Percentiles rank a stretch among this genome's conserved stretches.
Conservation (phyloP, 169 alveolate genomes). For the Plasmodium coatneyi region DNA sequence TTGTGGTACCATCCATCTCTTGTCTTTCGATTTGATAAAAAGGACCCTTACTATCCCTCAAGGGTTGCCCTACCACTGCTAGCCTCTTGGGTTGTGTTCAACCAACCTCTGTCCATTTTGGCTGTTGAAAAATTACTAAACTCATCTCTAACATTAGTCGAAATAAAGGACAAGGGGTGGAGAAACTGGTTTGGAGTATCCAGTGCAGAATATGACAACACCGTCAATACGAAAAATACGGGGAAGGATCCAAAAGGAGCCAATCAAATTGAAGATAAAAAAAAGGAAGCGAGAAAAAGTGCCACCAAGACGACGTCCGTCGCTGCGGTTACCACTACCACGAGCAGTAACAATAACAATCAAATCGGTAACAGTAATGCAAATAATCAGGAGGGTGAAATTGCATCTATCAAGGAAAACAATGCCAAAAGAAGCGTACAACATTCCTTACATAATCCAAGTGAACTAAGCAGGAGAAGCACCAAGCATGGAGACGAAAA, state of each 20-base stretch:
- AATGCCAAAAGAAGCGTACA: slow-evolving; percentile 8
- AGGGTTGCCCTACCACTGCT: slow-evolving; percentile 91
- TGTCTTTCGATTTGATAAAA: slow-evolving; percentile 89
- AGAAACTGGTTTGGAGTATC: slow-evolving; percentile 76
- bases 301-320: not conserved
- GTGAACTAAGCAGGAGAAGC: slow-evolving; percentile 43
- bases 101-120: slow-evolving; percentile 88
- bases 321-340: not conserved
- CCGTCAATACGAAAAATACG: not conserved
- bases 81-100: slow-evolving; percentile 91
- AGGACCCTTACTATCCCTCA: slow-evolving; percentile 92
- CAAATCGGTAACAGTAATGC: not conserved
- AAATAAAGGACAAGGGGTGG: slow-evolving; percentile 69
- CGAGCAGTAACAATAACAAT: not conserved
- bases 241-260: slow-evolving; percentile 13
- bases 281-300: slow-evolving; percentile 13
- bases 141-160: slow-evolving; percentile 37
- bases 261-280: slow-evolving; percentile 1
- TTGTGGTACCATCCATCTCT: slow-evolving; percentile 92
- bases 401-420: not conserved
- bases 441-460: slow-evolving; percentile 8
- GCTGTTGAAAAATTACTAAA: slow-evolving; percentile 86
- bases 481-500: slow-evolving; percentile 40
- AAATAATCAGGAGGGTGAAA: not conserved
- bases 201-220: slow-evolving; percentile 45